phyloP scores from a whole-genome alignment of 345 rosid species.

The Arabis alpina region DNA sequence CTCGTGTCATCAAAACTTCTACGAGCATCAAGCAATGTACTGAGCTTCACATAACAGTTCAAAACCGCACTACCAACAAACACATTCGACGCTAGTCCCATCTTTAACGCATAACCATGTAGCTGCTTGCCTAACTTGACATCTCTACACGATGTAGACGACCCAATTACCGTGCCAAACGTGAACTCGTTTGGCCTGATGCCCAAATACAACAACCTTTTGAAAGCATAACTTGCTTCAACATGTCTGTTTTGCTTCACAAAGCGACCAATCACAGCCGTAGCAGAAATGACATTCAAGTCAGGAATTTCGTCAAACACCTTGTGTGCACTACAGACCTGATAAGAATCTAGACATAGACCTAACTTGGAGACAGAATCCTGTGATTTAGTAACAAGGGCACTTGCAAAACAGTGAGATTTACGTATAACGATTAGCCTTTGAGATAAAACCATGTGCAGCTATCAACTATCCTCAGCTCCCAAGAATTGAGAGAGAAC shows the following conservation, averaged over 20 bases:
- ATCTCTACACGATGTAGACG: constrained; percentile 52
- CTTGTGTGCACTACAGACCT: constrained; percentile 32
- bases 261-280: constrained; percentile 57
- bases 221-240: constrained; percentile 57
- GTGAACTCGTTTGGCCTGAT: constrained; percentile 79
- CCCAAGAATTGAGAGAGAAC: constrained; percentile 1
- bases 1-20: constrained; percentile 61
- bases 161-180: constrained; percentile 64
- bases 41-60: constrained; percentile 64
- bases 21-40: constrained; percentile 56
- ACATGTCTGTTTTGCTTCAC: constrained; percentile 48
- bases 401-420: constrained; percentile 23
- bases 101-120: constrained; percentile 62
- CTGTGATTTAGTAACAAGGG: constrained; percentile 27
- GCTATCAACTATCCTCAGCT: background rate
- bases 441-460: constrained; percentile 34
- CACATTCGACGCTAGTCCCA: constrained; percentile 66
- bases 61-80: constrained; percentile 73
- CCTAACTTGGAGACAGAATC: background rate
- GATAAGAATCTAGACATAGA: background rate
- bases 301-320: constrained; percentile 63
- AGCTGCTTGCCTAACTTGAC: constrained; percentile 59
- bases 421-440: background rate
- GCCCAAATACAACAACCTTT: constrained; percentile 50
- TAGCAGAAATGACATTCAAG: constrained; percentile 57